Evolutionary conservation across 495 filamentous ascomycete species (phyloP), one percentile per base, ranked within the genome.

Genomic region (Clohesyomyces aquaticus): DNA sequence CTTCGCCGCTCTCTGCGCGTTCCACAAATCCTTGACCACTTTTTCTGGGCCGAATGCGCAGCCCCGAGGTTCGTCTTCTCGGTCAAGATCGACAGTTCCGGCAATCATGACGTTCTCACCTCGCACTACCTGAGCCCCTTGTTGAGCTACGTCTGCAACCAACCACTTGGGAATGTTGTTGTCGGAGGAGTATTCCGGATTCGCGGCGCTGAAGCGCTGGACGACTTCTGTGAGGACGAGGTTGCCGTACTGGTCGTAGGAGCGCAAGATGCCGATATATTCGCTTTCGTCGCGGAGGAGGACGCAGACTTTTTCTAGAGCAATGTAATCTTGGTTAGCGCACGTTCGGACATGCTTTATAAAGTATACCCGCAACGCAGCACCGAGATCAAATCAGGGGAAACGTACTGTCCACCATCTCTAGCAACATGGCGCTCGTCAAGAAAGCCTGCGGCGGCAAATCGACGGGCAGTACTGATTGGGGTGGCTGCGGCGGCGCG

Each of bases 211-310:
- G 56, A 96, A 81, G 14, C 93, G 81, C 76, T 98, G 94, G 67
- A 89, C 80, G 8, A 93, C 96, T 63, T 91, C 91, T 72, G 96
- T 92, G 55, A 98, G 85, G 38, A 96, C 91, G 45, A 98, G 81
- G 76, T 98, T 98, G 49, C 92, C 92, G 72, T 96, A 97, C 75
- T 98, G 94, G 77, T 98, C 94, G 93, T 95, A 98, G 71, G 91
- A 96, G 67, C 94, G 81, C 69, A 98, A 77, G 11, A 98, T 90
- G 19, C 94, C 94, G 53, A 94, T 90, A 63, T 96, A 79, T 77
- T 96, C 97, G 61, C 93, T 84, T 38, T 95, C 94, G 76, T 98
- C 94, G 56, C 94, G 86, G 55, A 98, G 82, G 10, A 91, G 84
- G 46, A 98, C 81, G 71, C 96, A 82, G 32, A 98, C 84, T 76